A percentile compares a stretch with the other conserved stretches of the same genome.
Evolutionary conservation across 2,329 filamentous ascomycete genomes (phyloP).

Genomic region (Alternaria angustiovoidea): DNA sequence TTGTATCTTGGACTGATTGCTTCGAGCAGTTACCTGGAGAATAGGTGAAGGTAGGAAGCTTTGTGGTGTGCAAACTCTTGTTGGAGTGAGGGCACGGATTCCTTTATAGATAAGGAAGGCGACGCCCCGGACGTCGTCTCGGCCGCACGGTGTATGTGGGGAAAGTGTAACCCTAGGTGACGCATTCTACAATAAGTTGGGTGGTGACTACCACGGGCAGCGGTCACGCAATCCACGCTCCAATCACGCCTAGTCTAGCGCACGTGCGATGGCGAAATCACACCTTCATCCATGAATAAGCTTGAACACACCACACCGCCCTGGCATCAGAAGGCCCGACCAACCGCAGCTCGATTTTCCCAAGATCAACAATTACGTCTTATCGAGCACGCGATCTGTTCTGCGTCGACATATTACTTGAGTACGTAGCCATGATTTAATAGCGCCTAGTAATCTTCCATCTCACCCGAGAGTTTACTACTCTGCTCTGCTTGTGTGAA

Average conservation of each 20-base stretch:
- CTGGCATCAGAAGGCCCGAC: slow-evolving; percentile 12
- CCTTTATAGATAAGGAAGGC: slow-evolving; percentile 26
- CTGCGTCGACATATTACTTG: slow-evolving; percentile 1
- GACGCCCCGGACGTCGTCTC: slow-evolving; percentile 13
- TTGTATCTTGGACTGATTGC: not conserved
- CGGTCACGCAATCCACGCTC: slow-evolving; percentile 19
- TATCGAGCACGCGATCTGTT: not conserved
- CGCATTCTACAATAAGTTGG: slow-evolving; percentile 11
- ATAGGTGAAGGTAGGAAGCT: not conserved
- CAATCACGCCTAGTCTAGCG: slow-evolving; percentile 12
- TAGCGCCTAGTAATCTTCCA: not conserved
- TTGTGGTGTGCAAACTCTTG: slow-evolving; percentile 1
- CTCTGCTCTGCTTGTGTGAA: not conserved
- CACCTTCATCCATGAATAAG: not conserved
- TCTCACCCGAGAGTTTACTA: not conserved
- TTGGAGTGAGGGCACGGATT: slow-evolving; percentile 16
- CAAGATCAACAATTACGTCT: not conserved
- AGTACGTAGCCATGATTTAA: not conserved
- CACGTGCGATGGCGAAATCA: slow-evolving; percentile 5
- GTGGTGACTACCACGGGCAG: slow-evolving; percentile 4
- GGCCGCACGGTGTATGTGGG: slow-evolving; percentile 30
- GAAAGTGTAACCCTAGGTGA: slow-evolving; percentile 19
- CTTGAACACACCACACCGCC: slow-evolving; percentile 12
- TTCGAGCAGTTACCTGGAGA: not conserved
- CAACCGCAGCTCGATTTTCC: not conserved